phyloP scores from a whole-genome alignment of 257 asterid genomes.

The Lycium ferocissimum region DNA sequence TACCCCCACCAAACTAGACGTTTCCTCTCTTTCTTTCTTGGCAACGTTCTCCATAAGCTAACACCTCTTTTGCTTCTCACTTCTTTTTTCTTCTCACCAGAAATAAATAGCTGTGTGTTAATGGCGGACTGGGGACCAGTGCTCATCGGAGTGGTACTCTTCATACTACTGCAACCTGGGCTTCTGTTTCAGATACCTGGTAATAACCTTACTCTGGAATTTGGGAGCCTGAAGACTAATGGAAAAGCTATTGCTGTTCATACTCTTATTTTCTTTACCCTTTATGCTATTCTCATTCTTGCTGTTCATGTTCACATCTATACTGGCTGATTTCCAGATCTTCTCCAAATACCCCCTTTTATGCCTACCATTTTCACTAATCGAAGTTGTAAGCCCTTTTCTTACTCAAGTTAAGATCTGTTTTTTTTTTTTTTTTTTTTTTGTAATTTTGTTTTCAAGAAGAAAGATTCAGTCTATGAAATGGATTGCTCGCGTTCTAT shows the following conservation, averaged over 20 bases:
- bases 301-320: slow-evolving; percentile 84
- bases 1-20: background rate
- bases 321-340: slow-evolving; percentile 55
- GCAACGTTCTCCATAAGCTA: slow-evolving; percentile 22
- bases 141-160: slow-evolving; percentile 79
- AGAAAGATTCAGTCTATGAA: background rate
- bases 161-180: slow-evolving; percentile 78
- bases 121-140: slow-evolving; percentile 98
- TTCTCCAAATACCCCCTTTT: background rate
- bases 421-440: background rate
- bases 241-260: slow-evolving; percentile 84
- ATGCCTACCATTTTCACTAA: background rate
- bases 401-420: background rate
- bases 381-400: background rate
- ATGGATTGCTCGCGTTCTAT: background rate
- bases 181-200: slow-evolving; percentile 84
- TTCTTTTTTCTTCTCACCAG: background rate
- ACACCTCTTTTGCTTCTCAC: background rate
- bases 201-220: slow-evolving; percentile 60
- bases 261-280: slow-evolving; percentile 76
- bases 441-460: slow-evolving; percentile 4
- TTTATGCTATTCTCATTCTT: slow-evolving; percentile 73
- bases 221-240: slow-evolving; percentile 85
- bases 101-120: background rate
- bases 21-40: background rate